Conservation (phyloP, 805 yeast genomes). For the Starmerella bombicola region DNA sequence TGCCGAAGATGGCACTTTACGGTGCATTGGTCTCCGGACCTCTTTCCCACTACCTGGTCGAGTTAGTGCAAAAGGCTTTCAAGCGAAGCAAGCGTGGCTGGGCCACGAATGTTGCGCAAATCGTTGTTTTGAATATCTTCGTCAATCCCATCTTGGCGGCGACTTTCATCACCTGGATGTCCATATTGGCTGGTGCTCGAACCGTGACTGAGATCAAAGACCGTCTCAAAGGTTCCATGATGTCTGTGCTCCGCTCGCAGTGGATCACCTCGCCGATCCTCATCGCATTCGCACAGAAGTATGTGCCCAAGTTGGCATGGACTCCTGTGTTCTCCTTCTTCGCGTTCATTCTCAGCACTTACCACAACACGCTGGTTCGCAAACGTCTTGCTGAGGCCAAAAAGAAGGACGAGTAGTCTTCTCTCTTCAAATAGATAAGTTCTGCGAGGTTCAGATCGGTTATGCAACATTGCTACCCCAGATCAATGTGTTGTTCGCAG, state of each 20-base stretch:
- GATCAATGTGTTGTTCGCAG: neutral
- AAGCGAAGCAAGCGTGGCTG: conserved; percentile 20
- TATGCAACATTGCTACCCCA: no score
- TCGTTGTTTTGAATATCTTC: conserved; percentile 28
- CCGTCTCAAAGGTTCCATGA: conserved; percentile 25
- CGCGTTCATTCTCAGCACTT: conserved; percentile 30
- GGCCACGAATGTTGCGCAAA: conserved; percentile 25
- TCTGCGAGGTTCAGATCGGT: no score
- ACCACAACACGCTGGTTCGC: conserved; percentile 31
- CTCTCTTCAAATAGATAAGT: no score
- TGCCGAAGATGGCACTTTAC: conserved; percentile 31
- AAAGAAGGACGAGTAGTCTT: conserved; percentile 7
- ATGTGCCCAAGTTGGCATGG: conserved; percentile 32
- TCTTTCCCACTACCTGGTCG: conserved; percentile 29
- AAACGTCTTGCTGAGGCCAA: conserved; percentile 14
- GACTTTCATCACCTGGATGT: conserved; percentile 28
- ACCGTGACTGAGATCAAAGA: conserved; percentile 23
- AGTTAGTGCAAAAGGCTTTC: conserved; percentile 29
- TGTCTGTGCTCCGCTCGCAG: conserved; percentile 28
- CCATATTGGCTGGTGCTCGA: conserved; percentile 30
- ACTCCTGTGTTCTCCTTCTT: conserved; percentile 32
- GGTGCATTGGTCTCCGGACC: conserved; percentile 32
- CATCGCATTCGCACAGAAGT: conserved; percentile 30
- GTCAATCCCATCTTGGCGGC: conserved; percentile 28
- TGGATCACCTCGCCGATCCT: conserved; percentile 32